Evolutionary conservation across 331 rosid species (phyloP).

Genomic region (Arachis monticola): DNA sequence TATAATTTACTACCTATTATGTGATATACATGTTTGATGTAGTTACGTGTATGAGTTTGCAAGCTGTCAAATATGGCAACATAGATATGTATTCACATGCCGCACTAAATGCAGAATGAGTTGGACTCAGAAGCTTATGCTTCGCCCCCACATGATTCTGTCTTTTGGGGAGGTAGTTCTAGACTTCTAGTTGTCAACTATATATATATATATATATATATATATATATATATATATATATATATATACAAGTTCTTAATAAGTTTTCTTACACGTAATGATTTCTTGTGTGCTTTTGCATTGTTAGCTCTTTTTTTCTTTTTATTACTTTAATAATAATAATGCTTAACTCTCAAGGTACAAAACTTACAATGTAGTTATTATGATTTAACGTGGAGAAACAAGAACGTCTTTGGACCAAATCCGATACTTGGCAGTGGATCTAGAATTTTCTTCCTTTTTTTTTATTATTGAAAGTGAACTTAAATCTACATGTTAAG

Average conservation of each 20-base stretch:
- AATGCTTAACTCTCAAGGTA: no score
- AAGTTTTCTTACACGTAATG: no score
- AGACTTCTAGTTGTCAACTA: conserved; percentile 34
- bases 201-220: background rate
- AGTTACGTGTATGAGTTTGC: conserved; percentile 36
- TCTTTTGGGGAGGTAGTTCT: conserved; percentile 21
- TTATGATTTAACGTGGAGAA: no score
- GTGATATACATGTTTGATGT: background rate
- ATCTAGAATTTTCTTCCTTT: no score
- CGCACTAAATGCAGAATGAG: conserved; percentile 42
- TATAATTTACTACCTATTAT: background rate
- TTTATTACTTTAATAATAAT: background rate
- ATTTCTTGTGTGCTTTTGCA: background rate
- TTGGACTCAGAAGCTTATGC: conserved; percentile 40
- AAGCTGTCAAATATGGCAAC: conserved; percentile 13
- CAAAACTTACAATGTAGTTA: no score
- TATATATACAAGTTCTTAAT: background rate
- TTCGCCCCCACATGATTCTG: conserved; percentile 47
- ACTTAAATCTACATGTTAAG: no score
- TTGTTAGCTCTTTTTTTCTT: background rate
- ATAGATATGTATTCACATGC: conserved; percentile 43
- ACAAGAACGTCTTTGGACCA: no score
- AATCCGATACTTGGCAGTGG: no score
- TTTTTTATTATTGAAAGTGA: no score
- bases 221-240: no score